Percentiles rank a stretch among this genome's conserved stretches.
phyloP scores from a whole-genome alignment of 441 rosid genomes.

The Brassica balearica region DNA sequence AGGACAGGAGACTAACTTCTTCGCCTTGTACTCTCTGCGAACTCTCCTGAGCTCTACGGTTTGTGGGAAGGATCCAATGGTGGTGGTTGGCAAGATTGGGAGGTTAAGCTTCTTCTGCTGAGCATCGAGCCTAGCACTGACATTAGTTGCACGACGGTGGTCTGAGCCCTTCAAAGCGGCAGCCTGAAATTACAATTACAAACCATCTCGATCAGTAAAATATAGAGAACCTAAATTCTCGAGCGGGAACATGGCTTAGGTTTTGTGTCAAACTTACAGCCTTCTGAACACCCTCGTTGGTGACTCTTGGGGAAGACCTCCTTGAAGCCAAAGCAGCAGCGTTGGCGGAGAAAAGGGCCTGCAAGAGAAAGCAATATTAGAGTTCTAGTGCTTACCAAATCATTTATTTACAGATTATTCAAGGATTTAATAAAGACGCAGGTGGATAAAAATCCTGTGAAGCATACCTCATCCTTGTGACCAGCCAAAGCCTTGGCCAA shows the following conservation, averaged over 20 bases:
- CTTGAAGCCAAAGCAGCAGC: constrained; percentile 93
- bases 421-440: background rate
- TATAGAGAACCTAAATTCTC: background rate
- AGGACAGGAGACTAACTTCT: constrained; percentile 64
- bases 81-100: constrained; percentile 94
- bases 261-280: constrained; percentile 64
- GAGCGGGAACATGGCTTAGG: constrained; percentile 9
- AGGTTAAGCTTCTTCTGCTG: constrained; percentile 98
- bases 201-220: constrained; percentile 16
- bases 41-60: constrained; percentile 93
- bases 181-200: constrained; percentile 62
- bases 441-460: background rate
- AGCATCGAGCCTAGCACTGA: constrained; percentile 89
- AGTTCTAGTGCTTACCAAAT: background rate
- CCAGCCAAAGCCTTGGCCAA: constrained; percentile 94
- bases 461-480: constrained; percentile 79
- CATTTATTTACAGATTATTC: constrained; percentile 7
- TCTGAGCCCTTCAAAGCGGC: constrained; percentile 94
- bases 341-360: constrained; percentile 88
- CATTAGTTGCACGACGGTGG: constrained; percentile 90
- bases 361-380: constrained; percentile 35
- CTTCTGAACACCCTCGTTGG: constrained; percentile 92
- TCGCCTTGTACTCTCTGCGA: constrained; percentile 97
- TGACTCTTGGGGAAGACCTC: constrained; percentile 91
- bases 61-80: constrained; percentile 98